Base-by-base conservation (phyloP, 2,329 filamentous ascomycete genomes). In the Fusarium heterosporum region DNA sequence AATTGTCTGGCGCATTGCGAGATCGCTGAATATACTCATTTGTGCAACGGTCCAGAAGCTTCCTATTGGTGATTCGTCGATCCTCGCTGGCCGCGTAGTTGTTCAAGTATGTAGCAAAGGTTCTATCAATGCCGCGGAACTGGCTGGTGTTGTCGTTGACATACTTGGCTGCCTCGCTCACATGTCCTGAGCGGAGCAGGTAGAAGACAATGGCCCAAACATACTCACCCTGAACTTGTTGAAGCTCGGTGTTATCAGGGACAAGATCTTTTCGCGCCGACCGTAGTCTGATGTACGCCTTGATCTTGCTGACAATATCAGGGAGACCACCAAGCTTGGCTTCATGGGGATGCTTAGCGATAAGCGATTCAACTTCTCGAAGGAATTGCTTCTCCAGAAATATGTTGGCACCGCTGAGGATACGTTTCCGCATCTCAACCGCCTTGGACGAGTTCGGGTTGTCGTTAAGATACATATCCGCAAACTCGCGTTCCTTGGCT, bases 201-300 rank as follows among this genome's bases (percentile, higher is more conserved):
- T 93, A 98, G 81, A 96, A 99, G 42, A 99, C 89, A 48, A 97
- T 85, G 41, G 94, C 93, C 96, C 96, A 99, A 66, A 94, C 91
- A 73, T 91, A 96, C 76, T 97, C 94, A 50, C 91, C 89, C 40
- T 89, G 88, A 46, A 94, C 85, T 76, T 89, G 88, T 77, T 97
- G 93, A 45, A 97, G 83, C 68, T 95, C 89, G 6, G 90, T 87
- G 64, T 90, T 92, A 74, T 97, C 92, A 4, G 90, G 89, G 3
- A 91, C 92, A 41, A 98, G 85, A 74, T 97, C 93, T 78, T 94
- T 97, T 60, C 93, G 88, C 3, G 87, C 85, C 40, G 90, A 87
- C 62, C 92, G 89, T 58, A 97, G 85, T 47, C 94, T 89, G 70
- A 99, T 93, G 75, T 95, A 99, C 9, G 93, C 96, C 74, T 93